A percentile compares a stretch with the other conserved stretches of the same genome.
phyloP scores from a whole-genome alignment of 139 green algal genomes.

The Ettlia oleoabundans region DNA sequence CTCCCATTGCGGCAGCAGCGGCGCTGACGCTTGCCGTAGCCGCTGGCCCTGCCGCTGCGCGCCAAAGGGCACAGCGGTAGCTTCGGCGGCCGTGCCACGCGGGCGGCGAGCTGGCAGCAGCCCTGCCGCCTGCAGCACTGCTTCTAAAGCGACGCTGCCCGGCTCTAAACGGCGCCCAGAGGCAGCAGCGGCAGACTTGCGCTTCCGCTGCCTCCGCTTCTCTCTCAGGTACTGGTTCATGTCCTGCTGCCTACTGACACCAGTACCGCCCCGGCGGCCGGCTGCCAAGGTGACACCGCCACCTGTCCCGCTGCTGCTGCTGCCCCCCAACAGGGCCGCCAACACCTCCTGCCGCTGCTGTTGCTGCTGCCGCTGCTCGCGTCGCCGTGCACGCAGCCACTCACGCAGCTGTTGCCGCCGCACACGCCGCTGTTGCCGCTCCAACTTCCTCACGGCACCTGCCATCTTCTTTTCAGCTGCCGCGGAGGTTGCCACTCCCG shows the following conservation, averaged over 20 bases:
- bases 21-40: background rate
- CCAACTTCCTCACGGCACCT: background rate
- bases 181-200: background rate
- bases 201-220: background rate
- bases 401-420: background rate
- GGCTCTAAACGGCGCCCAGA: background rate
- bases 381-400: background rate
- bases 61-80: background rate
- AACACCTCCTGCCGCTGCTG: background rate
- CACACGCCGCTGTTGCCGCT: background rate
- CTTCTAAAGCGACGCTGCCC: background rate
- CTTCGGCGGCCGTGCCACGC: background rate
- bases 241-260: background rate
- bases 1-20: background rate
- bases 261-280: background rate
- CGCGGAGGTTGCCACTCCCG: background rate
- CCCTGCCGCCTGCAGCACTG: background rate
- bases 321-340: background rate
- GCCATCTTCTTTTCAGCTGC: background rate
- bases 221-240: too few relatives aligned
- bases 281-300: too few relatives aligned
- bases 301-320: background rate
- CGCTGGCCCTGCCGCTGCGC: background rate
- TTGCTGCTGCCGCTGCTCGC: slow-evolving; percentile 4
- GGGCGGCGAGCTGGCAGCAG: slow-evolving; percentile 15